Evolutionary conservation across 202 grass and related monocot genomes (phyloP), one percentile per base, ranked within the genome.

Genomic region (Panicum virgatum): DNA sequence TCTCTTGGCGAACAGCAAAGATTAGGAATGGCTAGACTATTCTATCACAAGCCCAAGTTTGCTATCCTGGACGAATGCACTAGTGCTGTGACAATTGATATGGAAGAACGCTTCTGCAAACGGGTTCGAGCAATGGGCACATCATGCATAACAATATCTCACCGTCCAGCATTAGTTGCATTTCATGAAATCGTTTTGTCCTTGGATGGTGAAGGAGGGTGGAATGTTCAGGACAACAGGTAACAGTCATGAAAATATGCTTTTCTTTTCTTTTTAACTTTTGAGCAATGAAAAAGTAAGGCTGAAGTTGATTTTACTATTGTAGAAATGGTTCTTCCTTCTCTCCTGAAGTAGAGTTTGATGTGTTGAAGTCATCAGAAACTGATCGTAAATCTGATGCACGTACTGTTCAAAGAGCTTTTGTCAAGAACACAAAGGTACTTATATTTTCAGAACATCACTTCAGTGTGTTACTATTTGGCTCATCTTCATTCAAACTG

Each of bases 1-100:
- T 98, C 96, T 82, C 88, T 98, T 82, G 96, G 96, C n/a, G 96
- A 98, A 78, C 96, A 98, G 82, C 96, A 98, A 84, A 89, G 96
- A 87, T 82, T 98, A 58, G 96, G 96, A 78, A 98, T 98, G 96
- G 96, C 96, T 63, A 88, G 96, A 75, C 84, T 98, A 66, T 98
- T 98, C 85, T 95, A 98, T 71, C 96, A 98, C 83, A 95, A 90
- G 69, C 96, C 96, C 39, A 98, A 91, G 79, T 98, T 98, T 87
- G 96, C 96, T 66, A 98, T 98, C 90, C 80, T 98, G 72, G 96
- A 98, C 85, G 96, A 98, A 79, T 98, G 96, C 79, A 98, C 96
- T 63, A 98, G 96, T 78, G 96, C 96, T 47, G 96, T 98, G 52
- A 98, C 96, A 84, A 98, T 87, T 56, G 91, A 98, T 86, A 98